A percentile compares a stretch with the other conserved stretches of the same genome.
Evolutionary conservation across 2,329 filamentous ascomycete genomes (phyloP).

Genomic region (Lachnellula occidentalis): DNA sequence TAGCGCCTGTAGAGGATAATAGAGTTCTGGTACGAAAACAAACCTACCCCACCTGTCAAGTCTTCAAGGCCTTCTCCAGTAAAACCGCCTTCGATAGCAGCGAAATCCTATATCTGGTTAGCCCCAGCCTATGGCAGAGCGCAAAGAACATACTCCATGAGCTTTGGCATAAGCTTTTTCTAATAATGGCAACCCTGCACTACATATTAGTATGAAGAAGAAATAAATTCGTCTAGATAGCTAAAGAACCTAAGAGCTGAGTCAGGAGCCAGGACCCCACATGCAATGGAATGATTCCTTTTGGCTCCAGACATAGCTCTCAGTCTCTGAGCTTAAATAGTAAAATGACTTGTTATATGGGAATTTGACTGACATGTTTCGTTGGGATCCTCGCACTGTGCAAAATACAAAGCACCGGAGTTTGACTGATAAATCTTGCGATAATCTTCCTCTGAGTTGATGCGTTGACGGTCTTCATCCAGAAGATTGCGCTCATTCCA

Average conservation of each 20-base stretch:
- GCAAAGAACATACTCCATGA: slow-evolving; percentile 46
- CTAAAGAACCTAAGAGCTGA: too few species aligned
- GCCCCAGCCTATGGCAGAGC: not conserved
- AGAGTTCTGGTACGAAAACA: too few species aligned
- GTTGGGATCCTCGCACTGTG: slow-evolving; percentile 67
- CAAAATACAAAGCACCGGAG: slow-evolving; percentile 73
- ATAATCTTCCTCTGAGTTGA: slow-evolving; percentile 53
- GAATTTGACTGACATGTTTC: slow-evolving; percentile 51
- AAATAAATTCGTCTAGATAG: too few species aligned
- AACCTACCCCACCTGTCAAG: slow-evolving; percentile 52
- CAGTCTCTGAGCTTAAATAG: too few species aligned
- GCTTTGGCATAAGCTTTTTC: slow-evolving; percentile 84
- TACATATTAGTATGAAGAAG: too few species aligned
- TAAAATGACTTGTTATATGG: too few species aligned
- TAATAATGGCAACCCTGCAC: slow-evolving; percentile 60
- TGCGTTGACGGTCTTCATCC: slow-evolving; percentile 58
- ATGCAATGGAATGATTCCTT: too few species aligned
- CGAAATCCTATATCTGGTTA: slow-evolving; percentile 51
- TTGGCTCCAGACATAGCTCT: too few species aligned
- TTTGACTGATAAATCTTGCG: slow-evolving; percentile 41
- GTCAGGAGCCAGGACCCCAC: too few species aligned
- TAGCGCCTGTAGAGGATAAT: too few species aligned
- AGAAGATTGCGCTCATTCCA: slow-evolving; percentile 65
- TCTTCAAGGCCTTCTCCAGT: slow-evolving; percentile 51
- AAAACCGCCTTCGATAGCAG: slow-evolving; percentile 68